Evolutionary conservation across 495 filamentous ascomycete species (phyloP), one percentile per base, ranked within the genome.

Genomic region (Penicillium nucicola): DNA sequence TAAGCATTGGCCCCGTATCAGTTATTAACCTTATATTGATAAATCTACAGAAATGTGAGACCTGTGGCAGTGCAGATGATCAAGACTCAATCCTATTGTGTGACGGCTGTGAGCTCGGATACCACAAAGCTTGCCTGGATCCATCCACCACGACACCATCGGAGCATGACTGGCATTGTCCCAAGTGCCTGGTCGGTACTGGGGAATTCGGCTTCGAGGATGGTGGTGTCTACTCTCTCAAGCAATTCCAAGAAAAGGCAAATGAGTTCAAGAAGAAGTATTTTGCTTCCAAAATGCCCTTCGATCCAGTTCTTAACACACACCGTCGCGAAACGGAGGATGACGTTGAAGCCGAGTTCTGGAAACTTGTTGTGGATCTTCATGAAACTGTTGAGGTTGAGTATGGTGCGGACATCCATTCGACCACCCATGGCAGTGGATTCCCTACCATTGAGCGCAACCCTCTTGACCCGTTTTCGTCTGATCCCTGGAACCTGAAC

Each of bases 191-290:
- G 35, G 95, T 99, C 33, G 93, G 93, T 35, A 96, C 95, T 31
- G 91, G 91, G 31, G 90, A 97, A 60, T 99, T 96, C 57, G 93
- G 93, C 1, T 99, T 99, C 55, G 93, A 97, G 61, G 93, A 99
- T 65, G 93, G 93, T 15, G 91, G 91, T 19, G 82, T 96, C 14
- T 99, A 99, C 69, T 99, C 93, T 0, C 77, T 99, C 42, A 87
- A 85, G 59, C 90, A 96, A 61, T 99, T 99, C 65, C 93, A 99
- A 69, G 89, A 97, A 55, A 97, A 93, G 66, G 93, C 93, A 8
- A 85, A 86, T 53, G 85, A 88, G 47, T 99, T 99, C 76, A 97
- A 95, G 64, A 88, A 96, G 53, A 81, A 78, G 22, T 95, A 97
- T 61, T 99, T 99, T 56, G 86, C 88, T 49, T 84, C 83, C 44